phyloP scores from a whole-genome alignment of 305 asterid species.

The Fraxinus ornus region DNA sequence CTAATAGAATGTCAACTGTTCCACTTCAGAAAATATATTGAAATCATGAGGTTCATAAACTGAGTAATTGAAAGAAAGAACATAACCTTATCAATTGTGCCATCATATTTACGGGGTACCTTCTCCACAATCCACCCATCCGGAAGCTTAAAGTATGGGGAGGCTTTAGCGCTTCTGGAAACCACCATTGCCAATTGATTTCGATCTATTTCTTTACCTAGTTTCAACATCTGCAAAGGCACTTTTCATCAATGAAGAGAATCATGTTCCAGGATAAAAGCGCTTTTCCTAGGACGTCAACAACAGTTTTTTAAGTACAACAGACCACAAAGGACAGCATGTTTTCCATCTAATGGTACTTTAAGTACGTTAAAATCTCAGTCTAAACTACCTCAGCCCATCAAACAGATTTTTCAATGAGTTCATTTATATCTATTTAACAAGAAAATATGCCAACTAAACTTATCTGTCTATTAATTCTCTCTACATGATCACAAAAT shows the following conservation, averaged over 20 bases:
- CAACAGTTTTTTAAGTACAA: neutral
- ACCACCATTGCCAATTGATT: slow-evolving; percentile 37
- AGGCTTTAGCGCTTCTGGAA: slow-evolving; percentile 21
- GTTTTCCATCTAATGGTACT: neutral
- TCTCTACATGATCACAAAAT: neutral
- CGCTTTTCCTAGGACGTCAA: neutral
- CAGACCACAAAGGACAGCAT: neutral
- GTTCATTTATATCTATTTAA: neutral
- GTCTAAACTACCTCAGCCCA: neutral
- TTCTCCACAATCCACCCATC: slow-evolving; percentile 85
- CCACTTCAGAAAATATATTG: neutral
- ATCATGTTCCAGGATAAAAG: neutral
- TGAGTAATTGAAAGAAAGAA: neutral
- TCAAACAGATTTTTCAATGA: neutral
- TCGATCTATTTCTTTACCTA: slow-evolving; percentile 31
- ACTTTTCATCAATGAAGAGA: neutral
- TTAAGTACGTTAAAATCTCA: neutral
- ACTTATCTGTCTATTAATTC: neutral
- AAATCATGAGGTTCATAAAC: neutral
- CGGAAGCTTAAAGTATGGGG: slow-evolving; percentile 46
- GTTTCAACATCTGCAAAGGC: slow-evolving; percentile 37
- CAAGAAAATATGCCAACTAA: neutral
- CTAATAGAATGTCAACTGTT: neutral
- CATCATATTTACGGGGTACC: slow-evolving; percentile 48
- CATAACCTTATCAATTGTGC: slow-evolving; percentile 53